Evolutionary conservation across 2,329 filamentous ascomycete species (phyloP), one percentile per base, ranked within the genome.

Genomic region (Aspergillus unguis): DNA sequence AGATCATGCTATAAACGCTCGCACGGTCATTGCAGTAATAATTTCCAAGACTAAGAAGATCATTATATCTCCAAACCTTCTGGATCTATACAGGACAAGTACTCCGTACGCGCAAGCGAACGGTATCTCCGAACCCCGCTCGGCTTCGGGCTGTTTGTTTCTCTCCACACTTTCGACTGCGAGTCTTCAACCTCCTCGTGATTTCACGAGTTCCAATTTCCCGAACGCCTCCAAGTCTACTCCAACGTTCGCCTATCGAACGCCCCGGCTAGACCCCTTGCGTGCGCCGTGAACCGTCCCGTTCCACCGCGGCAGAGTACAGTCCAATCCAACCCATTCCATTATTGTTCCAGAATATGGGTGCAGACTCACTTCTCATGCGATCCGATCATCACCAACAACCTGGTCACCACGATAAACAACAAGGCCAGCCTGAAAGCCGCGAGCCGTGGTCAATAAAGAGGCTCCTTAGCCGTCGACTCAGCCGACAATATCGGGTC

Each of bases 401-500:
- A 48, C 43, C 50, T 42, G 53, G 44, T 11, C 53, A 51, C 11
- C 48, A 46, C 33, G 43, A 41, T 25, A 46, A 49, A 38, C 49
- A 46, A 26, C 36, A 27, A 46, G 38, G 11, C 17, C 42, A 54
- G 23, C 25, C 27, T 40, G 52, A 55, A 25, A 42, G 40, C 36
- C 56, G 45, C 48, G 50, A 60, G 36, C 63, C 62, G 27, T 67
- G 63, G 64, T 66, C 63, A n/a, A 53, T 68, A 36, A 62, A 58
- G 48, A 62, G 58, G 37, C 57, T 67, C 17, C 50, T 68, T 36
- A 57, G 58, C 32, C 60, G 65, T 23, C 60, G 61, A 44, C 58
- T 59, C 43, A 67, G 61, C 45, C 61, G 60, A 42, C 63, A 61
- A 37, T 68, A 68, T 61, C 60, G 62, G 26, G 58, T 65, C 40